Evolutionary conservation across 129 eudicot species (phyloP).

Genomic region (Deinandra increscens): DNA sequence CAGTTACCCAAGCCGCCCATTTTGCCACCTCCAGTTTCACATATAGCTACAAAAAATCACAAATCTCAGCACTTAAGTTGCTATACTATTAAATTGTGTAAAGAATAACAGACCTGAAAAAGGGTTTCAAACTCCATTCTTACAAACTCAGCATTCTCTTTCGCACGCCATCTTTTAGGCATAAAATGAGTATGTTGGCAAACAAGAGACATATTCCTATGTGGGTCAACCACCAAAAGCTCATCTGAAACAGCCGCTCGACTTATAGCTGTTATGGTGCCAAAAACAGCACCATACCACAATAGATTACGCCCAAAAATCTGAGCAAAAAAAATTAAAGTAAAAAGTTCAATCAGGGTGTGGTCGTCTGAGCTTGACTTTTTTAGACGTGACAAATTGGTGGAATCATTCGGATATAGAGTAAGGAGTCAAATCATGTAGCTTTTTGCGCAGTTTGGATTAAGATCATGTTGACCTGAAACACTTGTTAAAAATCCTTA

Average conservation of each 20-base stretch:
- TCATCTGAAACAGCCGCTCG: conserved; percentile 70
- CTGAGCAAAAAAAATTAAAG: conserved; percentile 26
- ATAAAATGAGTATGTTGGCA: conserved; percentile 75
- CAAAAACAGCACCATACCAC: conserved; percentile 95
- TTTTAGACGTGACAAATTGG: background rate
- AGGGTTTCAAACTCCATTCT: conserved; percentile 72
- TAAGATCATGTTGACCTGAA: background rate
- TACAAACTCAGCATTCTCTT: conserved; percentile 61
- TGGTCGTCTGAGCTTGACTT: background rate
- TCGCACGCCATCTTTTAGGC: conserved; percentile 92
- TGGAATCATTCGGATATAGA: background rate
- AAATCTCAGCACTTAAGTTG: background rate
- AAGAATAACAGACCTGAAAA: conserved; percentile 54
- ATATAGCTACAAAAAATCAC: background rate
- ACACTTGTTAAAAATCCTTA: background rate
- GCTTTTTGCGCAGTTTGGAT: background rate
- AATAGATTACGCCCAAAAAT: conserved; percentile 81
- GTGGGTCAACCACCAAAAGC: conserved; percentile 73
- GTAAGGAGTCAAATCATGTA: background rate
- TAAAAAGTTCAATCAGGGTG: background rate
- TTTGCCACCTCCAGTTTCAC: background rate
- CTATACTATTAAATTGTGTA: background rate
- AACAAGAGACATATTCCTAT: conserved; percentile 63
- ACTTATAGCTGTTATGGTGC: conserved; percentile 79
- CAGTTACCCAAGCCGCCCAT: background rate